phyloP scores from a whole-genome alignment of 371 early-diverging fungal species.

The Haplosporangium sp. region DNA sequence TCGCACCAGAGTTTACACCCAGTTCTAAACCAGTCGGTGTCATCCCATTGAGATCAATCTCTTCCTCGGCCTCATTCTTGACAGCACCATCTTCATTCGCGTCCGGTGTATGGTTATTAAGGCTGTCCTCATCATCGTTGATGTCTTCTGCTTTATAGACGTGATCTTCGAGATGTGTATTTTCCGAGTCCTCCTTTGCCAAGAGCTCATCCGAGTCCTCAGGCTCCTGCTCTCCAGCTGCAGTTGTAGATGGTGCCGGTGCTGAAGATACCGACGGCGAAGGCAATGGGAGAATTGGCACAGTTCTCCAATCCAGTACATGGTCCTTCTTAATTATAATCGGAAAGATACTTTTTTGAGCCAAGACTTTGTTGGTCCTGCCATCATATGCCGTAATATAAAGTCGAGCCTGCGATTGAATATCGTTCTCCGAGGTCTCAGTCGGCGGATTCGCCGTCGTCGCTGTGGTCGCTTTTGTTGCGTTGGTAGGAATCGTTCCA shows the following conservation, averaged over 20 bases:
- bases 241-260: background rate
- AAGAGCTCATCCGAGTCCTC: conserved; percentile 7
- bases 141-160: background rate
- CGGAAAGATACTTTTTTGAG: conserved; percentile 28
- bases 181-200: conserved; percentile 24
- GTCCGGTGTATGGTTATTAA: background rate
- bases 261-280: background rate
- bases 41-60: background rate
- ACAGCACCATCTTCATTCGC: background rate
- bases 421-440: background rate
- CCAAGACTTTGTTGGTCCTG: conserved; percentile 36
- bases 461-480: background rate
- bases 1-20: background rate
- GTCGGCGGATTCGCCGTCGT: background rate
- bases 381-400: conserved; percentile 39
- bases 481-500: background rate
- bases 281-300: background rate
- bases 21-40: background rate
- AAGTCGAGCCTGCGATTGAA: conserved; percentile 25
- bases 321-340: conserved; percentile 21
- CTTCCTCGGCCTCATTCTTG: conserved; percentile 5
- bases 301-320: conserved; percentile 13
- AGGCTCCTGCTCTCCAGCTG: background rate
- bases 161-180: conserved; percentile 10
- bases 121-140: background rate